Conservation (phyloP, 352 stramenopile species). For the Pythium myriotylum region DNA sequence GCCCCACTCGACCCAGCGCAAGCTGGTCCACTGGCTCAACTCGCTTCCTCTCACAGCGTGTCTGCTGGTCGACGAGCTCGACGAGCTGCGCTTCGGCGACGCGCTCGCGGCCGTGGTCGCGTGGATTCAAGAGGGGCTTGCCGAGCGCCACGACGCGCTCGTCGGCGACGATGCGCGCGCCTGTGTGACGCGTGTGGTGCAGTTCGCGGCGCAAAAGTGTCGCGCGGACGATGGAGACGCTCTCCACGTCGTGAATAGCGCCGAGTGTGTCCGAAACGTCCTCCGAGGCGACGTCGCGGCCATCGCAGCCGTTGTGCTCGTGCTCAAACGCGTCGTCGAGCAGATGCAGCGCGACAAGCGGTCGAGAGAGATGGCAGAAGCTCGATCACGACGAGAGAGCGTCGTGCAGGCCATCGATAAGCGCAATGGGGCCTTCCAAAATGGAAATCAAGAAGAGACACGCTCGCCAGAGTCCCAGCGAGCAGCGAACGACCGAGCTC, state of each 20-base stretch:
- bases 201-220: slow-evolving; percentile 44
- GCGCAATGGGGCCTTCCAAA: not conserved
- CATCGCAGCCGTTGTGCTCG: slow-evolving; percentile 49
- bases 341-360: not conserved
- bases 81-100: slow-evolving; percentile 60
- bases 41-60: slow-evolving; percentile 62
- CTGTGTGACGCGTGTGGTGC: slow-evolving; percentile 39
- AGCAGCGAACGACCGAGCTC: no score
- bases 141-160: not conserved
- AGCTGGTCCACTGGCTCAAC: slow-evolving; percentile 78
- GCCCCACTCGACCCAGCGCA: slow-evolving; percentile 20
- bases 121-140: slow-evolving; percentile 31
- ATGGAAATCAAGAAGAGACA: no score
- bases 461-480: no score
- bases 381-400: not conserved
- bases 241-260: slow-evolving; percentile 54
- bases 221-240: slow-evolving; percentile 43
- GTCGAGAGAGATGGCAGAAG: not conserved
- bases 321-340: slow-evolving; percentile 42
- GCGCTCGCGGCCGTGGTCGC: slow-evolving; percentile 53
- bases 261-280: slow-evolving; percentile 39
- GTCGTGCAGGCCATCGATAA: not conserved
- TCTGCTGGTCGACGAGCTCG: slow-evolving; percentile 57
- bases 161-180: slow-evolving; percentile 9
- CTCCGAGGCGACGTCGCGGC: slow-evolving; percentile 35